These are phyloP conservation scores for Suillus variegatus DNA, from an alignment of 768 basidiomycete species.

Conservation along the genomic window DNA sequence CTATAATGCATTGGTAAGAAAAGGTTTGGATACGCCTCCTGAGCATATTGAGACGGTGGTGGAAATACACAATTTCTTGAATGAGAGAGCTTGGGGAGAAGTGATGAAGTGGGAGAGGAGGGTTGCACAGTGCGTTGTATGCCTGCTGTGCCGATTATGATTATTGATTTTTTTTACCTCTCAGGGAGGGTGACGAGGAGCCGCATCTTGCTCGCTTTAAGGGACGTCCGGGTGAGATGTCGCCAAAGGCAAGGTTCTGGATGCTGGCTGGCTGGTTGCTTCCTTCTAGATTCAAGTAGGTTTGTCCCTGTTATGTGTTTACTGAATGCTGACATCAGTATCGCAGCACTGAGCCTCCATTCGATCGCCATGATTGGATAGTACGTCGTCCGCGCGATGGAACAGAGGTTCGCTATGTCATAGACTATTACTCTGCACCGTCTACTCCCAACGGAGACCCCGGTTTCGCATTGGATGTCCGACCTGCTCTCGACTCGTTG, in stretches of 20 bases:
- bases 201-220: constrained; percentile 81
- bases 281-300: constrained; percentile 88
- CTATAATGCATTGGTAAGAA: constrained; percentile 93
- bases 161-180: constrained; percentile 8
- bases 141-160: constrained; percentile 7
- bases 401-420: constrained; percentile 91
- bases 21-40: constrained; percentile 97
- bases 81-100: constrained; percentile 95
- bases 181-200: constrained; percentile 56
- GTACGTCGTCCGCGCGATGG: constrained; percentile 78
- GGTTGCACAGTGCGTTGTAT: constrained; percentile 29
- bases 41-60: constrained; percentile 98
- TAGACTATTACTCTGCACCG: constrained; percentile 97
- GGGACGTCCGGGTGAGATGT: constrained; percentile 89
- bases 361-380: constrained; percentile 98
- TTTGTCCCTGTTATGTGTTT: constrained; percentile 12
- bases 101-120: constrained; percentile 91
- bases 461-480: constrained; percentile 93
- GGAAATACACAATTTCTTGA: constrained; percentile 96
- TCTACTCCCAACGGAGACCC: constrained; percentile 89
- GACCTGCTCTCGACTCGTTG: constrained; percentile 89
- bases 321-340: constrained; percentile 6
- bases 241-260: constrained; percentile 90
- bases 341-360: constrained; percentile 83
- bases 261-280: constrained; percentile 87